phyloP scores from a whole-genome alignment of 768 basidiomycete species.

The Dacryopinax primogenitus region DNA sequence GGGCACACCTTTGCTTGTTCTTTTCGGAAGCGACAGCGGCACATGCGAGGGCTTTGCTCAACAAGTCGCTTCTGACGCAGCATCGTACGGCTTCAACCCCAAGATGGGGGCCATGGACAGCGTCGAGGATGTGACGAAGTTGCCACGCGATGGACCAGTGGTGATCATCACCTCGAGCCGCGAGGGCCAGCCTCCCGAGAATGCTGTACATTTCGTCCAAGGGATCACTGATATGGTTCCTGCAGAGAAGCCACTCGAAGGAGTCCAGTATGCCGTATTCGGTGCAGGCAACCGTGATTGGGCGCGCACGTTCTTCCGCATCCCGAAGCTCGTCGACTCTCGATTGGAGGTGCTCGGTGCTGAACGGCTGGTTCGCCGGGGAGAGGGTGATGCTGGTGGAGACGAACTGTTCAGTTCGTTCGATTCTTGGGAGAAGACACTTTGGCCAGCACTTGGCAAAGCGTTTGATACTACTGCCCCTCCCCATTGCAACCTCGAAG shows the following conservation, averaged over 20 bases:
- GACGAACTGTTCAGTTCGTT: conserved; percentile 35
- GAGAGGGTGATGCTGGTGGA: conserved; percentile 34
- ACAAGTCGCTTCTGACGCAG: conserved; percentile 32
- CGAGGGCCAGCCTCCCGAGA: conserved; percentile 40
- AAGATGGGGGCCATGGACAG: conserved; percentile 33
- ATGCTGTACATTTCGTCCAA: conserved; percentile 36
- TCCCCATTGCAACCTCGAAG: background rate
- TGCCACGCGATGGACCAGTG: conserved; percentile 35
- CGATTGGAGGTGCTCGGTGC: conserved; percentile 29
- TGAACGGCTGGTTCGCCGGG: conserved; percentile 29
- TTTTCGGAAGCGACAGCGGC: conserved; percentile 39
- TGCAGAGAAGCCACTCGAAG: conserved; percentile 20
- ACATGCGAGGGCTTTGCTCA: conserved; percentile 40
- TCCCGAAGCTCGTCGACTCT: conserved; percentile 34
- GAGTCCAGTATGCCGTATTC: conserved; percentile 35
- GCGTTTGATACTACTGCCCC: conserved; percentile 22
- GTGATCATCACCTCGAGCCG: conserved; percentile 38
- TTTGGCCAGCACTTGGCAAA: conserved; percentile 30
- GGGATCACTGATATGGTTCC: conserved; percentile 28
- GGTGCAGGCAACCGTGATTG: conserved; percentile 42
- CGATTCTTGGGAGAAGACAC: conserved; percentile 32
- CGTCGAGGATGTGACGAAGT: conserved; percentile 12
- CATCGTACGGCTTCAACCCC: conserved; percentile 31
- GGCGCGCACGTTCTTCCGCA: conserved; percentile 36
- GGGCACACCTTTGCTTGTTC: conserved; percentile 27